phyloP scores from a whole-genome alignment of 2,329 filamentous ascomycete species.

The Colletotrichum shisoi region DNA sequence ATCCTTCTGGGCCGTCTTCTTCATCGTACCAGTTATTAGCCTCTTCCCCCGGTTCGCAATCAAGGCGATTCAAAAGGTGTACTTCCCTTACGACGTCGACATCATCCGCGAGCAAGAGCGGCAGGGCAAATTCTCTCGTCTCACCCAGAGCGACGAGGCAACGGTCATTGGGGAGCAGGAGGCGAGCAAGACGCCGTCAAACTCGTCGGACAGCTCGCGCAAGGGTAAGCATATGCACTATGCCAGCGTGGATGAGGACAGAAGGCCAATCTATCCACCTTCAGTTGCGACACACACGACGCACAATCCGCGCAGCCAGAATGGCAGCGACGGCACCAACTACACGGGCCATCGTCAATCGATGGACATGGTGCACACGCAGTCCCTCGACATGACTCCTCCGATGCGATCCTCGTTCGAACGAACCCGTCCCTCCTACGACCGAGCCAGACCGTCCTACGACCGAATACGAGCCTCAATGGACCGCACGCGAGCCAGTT shows the following conservation, averaged over 20 bases:
- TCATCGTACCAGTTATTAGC: conserved; percentile 81
- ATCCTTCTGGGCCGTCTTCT: conserved; percentile 85
- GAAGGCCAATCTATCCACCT: conserved; percentile 91
- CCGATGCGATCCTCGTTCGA: conserved; percentile 41
- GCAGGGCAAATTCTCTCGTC: conserved; percentile 80
- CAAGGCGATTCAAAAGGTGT: conserved; percentile 92
- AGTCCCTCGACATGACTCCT: conserved; percentile 42
- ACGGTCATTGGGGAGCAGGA: conserved; percentile 40
- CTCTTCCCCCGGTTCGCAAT: conserved; percentile 85
- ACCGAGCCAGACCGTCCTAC: conserved; percentile 81
- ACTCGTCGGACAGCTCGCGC: conserved; percentile 67
- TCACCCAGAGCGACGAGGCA: conserved; percentile 54
- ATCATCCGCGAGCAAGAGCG: conserved; percentile 93
- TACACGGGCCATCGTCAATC: conserved; percentile 75
- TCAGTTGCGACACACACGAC: conserved; percentile 82
- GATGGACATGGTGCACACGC: conserved; percentile 56
- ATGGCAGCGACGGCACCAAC: conserved; percentile 92
- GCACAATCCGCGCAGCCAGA: conserved; percentile 83
- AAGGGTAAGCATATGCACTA: conserved; percentile 66
- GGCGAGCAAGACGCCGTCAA: conserved; percentile 50
- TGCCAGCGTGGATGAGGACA: conserved; percentile 80
- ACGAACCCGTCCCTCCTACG: conserved; percentile 63
- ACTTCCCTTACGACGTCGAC: conserved; percentile 90
- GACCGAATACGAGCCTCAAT: conserved; percentile 87
- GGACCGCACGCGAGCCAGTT: conserved; percentile 83